Percentiles rank a stretch among this genome's conserved stretches.
phyloP scores from a whole-genome alignment of 768 basidiomycete genomes.

The Udeniomyces megalosporus region DNA sequence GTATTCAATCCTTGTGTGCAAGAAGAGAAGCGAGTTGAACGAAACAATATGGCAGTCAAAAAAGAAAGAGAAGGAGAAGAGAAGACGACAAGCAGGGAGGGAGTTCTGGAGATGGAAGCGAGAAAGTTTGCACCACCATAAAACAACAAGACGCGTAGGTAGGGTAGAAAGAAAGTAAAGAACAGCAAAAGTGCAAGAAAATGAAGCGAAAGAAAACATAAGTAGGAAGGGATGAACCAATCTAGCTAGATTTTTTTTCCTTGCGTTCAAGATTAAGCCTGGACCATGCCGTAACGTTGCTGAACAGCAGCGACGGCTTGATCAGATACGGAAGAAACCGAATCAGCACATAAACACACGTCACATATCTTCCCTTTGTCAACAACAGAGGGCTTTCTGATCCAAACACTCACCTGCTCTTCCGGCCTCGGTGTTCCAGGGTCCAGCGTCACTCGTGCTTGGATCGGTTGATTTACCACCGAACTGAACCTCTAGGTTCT shows the following conservation, averaged over 20 bases:
- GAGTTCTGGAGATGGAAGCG: background rate
- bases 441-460: slow-evolving; percentile 77
- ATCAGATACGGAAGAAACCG: background rate
- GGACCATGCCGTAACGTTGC: background rate
- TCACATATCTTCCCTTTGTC: background rate
- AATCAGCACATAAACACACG: no score
- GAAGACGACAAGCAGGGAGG: background rate
- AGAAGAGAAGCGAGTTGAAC: no score
- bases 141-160: background rate
- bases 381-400: no score
- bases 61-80: background rate
- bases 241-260: no score
- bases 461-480: slow-evolving; percentile 69
- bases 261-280: no score
- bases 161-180: background rate
- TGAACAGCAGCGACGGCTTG: background rate
- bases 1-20: no score
- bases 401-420: background rate
- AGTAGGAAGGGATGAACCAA: no score
- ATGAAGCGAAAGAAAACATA: background rate
- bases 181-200: background rate
- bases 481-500: slow-evolving; percentile 70
- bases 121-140: no score
- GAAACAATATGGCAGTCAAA: background rate
- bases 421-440: slow-evolving; percentile 47